Conservation (phyloP, 768 basidiomycete genomes). For the Tubosaeta sp. region DNA sequence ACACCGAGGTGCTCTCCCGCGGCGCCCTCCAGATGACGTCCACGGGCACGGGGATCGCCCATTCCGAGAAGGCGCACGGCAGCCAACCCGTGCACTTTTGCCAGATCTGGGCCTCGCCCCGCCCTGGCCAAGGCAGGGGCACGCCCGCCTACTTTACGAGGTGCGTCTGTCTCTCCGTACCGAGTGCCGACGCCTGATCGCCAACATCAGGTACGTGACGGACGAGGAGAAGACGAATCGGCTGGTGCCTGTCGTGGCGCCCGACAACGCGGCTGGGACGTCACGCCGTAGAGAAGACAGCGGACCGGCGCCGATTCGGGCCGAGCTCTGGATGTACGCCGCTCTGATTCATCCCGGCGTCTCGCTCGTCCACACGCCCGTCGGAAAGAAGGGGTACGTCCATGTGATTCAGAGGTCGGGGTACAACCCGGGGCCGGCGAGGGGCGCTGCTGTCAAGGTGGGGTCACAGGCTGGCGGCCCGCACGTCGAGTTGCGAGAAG, state of each 20-base stretch:
- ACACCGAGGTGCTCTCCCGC: constrained; percentile 81
- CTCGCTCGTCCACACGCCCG: constrained; percentile 49
- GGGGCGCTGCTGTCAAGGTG: constrained; percentile 58
- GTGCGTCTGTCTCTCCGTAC: constrained; percentile 16
- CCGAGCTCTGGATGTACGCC: constrained; percentile 66
- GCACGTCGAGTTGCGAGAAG: constrained; percentile 65
- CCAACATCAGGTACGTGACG: constrained; percentile 52
- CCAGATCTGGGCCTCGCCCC: constrained; percentile 67
- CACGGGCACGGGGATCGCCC: constrained; percentile 87
- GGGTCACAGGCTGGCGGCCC: constrained; percentile 35
- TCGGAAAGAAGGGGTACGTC: constrained; percentile 62
- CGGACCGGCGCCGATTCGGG: constrained; percentile 81
- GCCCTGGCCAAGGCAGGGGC: constrained; percentile 19
- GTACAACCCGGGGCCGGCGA: constrained; percentile 56
- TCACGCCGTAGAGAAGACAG: constrained; percentile 54
- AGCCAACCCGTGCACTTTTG: constrained; percentile 51
- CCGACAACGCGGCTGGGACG: constrained; percentile 57
- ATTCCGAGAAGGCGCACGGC: constrained; percentile 64
- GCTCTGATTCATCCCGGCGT: constrained; percentile 60
- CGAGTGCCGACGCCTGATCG: neutral
- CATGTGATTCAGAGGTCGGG: constrained; percentile 86
- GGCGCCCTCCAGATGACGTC: constrained; percentile 91
- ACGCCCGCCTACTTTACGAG: constrained; percentile 83
- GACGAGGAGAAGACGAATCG: constrained; percentile 78
- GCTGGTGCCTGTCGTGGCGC: constrained; percentile 74